A percentile compares a stretch with the other conserved stretches of the same genome.
Conservation (phyloP, 2,329 filamentous ascomycete genomes). For the Aspergillus calidoustus region DNA sequence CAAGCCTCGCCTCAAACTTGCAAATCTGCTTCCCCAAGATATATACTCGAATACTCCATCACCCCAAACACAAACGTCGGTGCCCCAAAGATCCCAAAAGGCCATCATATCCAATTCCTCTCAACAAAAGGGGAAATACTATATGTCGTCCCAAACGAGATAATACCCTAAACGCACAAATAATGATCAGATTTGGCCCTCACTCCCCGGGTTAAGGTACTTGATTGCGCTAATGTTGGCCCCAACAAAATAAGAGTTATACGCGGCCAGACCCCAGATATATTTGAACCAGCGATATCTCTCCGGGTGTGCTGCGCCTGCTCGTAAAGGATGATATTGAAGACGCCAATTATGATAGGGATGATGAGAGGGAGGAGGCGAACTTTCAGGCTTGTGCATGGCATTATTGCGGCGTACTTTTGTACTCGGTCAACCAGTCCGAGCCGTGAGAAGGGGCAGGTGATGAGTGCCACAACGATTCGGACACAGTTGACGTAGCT, state of each 20-base stretch:
- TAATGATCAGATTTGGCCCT: too few relatives aligned
- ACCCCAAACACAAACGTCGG: slow-evolving; percentile 36
- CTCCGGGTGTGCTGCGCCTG: slow-evolving; percentile 41
- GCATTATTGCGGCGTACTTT: slow-evolving; percentile 44
- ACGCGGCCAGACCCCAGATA: slow-evolving; percentile 27
- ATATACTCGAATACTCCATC: slow-evolving; percentile 36
- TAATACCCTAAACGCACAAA: too few relatives aligned
- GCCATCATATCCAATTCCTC: slow-evolving; percentile 37
- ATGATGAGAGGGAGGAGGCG: slow-evolving; percentile 42
- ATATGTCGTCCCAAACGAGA: slow-evolving; percentile 51
- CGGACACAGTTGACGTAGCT: slow-evolving; percentile 48
- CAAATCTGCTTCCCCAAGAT: slow-evolving; percentile 40
- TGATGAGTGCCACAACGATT: slow-evolving; percentile 44
- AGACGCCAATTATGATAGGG: slow-evolving; percentile 45
- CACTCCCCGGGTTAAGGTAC: too few relatives aligned
- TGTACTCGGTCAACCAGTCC: slow-evolving; percentile 42
- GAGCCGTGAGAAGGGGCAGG: slow-evolving; percentile 45
- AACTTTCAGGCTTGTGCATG: slow-evolving; percentile 47
- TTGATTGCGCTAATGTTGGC: slow-evolving; percentile 53
- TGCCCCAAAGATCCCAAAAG: slow-evolving; percentile 37
- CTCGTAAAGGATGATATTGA: slow-evolving; percentile 47
- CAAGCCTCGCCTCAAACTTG: slow-evolving; percentile 27
- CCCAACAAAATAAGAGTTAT: slow-evolving; percentile 36
- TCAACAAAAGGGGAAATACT: slow-evolving; percentile 38
- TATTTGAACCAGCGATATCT: slow-evolving; percentile 32